Evolutionary conservation across 306 rosid species (phyloP).

Genomic region (Lotus japonicus): DNA sequence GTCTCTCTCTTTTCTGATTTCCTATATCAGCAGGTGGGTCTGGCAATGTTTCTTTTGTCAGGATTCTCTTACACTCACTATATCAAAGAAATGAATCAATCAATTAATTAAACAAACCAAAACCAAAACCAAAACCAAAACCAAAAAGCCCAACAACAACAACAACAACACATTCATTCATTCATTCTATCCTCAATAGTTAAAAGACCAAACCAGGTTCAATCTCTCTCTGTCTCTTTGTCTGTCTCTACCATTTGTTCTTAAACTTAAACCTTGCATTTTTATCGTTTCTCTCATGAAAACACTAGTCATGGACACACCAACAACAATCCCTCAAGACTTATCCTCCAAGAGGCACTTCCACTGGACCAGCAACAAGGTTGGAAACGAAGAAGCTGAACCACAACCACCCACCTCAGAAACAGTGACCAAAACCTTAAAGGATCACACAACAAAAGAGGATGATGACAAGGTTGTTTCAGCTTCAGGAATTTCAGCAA

Average conservation of each 20-base stretch:
- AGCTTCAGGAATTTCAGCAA: constrained; percentile 3
- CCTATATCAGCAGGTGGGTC: constrained; percentile 84
- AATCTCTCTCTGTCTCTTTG: constrained; percentile 8
- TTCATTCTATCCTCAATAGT: constrained; percentile 25
- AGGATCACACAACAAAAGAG: constrained; percentile 30
- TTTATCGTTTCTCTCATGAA: constrained; percentile 41
- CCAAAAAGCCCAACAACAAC: no score
- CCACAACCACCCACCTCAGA: constrained; percentile 32
- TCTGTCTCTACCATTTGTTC: constrained; percentile 24
- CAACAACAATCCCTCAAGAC: constrained; percentile 33
- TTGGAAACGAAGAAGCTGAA: constrained; percentile 59
- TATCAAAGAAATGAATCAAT: constrained; percentile 28
- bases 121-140: no score
- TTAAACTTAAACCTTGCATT: constrained; percentile 26
- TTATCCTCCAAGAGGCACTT: constrained; percentile 89
- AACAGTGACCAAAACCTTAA: constrained; percentile 36
- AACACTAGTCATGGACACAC: constrained; percentile 27
- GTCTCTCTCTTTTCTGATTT: constrained; percentile 43
- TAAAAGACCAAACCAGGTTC: constrained; percentile 33
- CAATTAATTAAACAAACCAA: constrained; percentile 14
- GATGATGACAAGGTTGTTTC: constrained; percentile 3
- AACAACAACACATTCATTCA: constrained; percentile 10
- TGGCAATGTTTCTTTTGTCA: constrained; percentile 83
- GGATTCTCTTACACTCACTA: constrained; percentile 64
- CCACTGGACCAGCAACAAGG: constrained; percentile 88